A percentile compares a stretch with the other conserved stretches of the same genome.
Evolutionary conservation across 768 basidiomycete genomes (phyloP).

Genomic region (Lactarius pseudohatsudake): DNA sequence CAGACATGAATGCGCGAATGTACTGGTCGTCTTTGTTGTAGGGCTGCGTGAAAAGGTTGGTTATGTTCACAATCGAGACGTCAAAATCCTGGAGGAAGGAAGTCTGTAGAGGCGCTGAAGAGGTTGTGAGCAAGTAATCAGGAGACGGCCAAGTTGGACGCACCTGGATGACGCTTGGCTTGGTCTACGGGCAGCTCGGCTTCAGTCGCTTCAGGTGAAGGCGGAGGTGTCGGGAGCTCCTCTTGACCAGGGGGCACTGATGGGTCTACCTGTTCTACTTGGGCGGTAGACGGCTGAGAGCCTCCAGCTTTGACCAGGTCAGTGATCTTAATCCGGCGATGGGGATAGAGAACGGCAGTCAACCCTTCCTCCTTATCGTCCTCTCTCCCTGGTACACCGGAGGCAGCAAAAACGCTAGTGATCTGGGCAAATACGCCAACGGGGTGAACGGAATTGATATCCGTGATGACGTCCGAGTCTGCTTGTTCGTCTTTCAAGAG

Average conservation of each 20-base stretch:
- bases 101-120: slow-evolving; percentile 67
- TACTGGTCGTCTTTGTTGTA: slow-evolving; percentile 94
- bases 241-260: slow-evolving; percentile 42
- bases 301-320: slow-evolving; percentile 75
- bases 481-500: slow-evolving; percentile 90
- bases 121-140: slow-evolving; percentile 20
- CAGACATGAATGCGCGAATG: slow-evolving; percentile 93
- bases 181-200: slow-evolving; percentile 14
- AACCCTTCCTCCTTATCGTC: slow-evolving; percentile 82
- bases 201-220: slow-evolving; percentile 33
- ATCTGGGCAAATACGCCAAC: slow-evolving; percentile 98
- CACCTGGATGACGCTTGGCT: slow-evolving; percentile 27
- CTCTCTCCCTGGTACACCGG: slow-evolving; percentile 55
- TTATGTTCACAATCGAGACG: slow-evolving; percentile 86
- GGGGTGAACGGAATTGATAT: slow-evolving; percentile 81
- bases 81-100: slow-evolving; percentile 79
- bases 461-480: slow-evolving; percentile 91
- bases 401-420: slow-evolving; percentile 83
- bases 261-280: slow-evolving; percentile 36
- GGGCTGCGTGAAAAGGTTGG: slow-evolving; percentile 76
- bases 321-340: slow-evolving; percentile 84
- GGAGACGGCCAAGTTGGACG: background rate
- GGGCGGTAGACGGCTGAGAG: slow-evolving; percentile 37
- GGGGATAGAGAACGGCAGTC: slow-evolving; percentile 94
- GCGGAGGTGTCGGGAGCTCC: slow-evolving; percentile 48